Percentiles rank a stretch among this genome's conserved stretches.
phyloP scores from a whole-genome alignment of 148 eudicot species.

The Salicornia ramosissima region DNA sequence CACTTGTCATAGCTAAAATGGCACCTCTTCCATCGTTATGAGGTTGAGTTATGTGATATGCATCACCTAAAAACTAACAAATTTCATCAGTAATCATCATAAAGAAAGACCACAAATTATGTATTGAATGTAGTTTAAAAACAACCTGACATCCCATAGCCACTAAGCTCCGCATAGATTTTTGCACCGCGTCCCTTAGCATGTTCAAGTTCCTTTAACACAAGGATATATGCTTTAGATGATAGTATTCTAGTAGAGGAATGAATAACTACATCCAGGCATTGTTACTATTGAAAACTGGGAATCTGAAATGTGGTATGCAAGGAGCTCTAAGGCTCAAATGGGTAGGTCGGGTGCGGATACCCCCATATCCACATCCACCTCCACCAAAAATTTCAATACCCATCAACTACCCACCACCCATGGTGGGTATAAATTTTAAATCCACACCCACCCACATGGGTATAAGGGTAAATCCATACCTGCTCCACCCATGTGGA shows the following conservation, averaged over 20 bases:
- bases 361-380: too few species aligned
- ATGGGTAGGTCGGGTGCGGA: too few species aligned
- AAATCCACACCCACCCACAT: too few species aligned
- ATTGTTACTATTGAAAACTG: background rate
- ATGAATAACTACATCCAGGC: background rate
- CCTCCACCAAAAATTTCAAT: too few species aligned
- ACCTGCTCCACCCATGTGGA: too few species aligned
- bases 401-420: too few species aligned
- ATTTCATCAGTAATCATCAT: constrained; percentile 4
- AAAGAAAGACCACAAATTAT: constrained; percentile 14
- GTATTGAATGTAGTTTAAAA: constrained; percentile 2
- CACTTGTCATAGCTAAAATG: constrained; percentile 83
- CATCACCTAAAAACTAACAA: constrained; percentile 58
- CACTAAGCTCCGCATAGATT: constrained; percentile 81
- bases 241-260: background rate
- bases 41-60: constrained; percentile 92
- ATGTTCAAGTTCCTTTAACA: constrained; percentile 75
- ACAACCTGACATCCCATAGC: constrained; percentile 94
- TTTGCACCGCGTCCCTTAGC: constrained; percentile 85
- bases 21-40: constrained; percentile 94
- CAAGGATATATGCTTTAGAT: constrained; percentile 13
- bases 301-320: background rate
- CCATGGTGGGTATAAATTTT: too few species aligned
- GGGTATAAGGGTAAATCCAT: too few species aligned
- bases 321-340: background rate